Evolutionary conservation across 2,329 filamentous ascomycete species (phyloP), one percentile per base, ranked within the genome.

Genomic region (Emericellopsis cladophorae): DNA sequence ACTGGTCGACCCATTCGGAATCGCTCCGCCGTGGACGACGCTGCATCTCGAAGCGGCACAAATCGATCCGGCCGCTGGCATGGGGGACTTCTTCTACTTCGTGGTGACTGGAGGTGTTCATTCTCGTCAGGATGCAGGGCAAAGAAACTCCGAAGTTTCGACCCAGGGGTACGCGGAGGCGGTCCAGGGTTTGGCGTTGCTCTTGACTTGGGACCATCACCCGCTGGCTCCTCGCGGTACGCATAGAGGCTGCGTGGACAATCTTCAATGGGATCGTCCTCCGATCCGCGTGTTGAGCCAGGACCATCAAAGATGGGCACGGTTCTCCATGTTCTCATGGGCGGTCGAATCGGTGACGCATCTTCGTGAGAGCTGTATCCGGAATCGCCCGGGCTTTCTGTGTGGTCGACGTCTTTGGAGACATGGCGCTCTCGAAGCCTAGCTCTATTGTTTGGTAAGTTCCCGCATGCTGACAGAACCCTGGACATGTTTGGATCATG

Each of bases 11-110:
- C 65, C 10, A 65, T 65, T 37, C 60, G 63, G 44, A 68, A 72
- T 39, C 62, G 66, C 40, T 75, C 66, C 3, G 57, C 53, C 3
- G 55, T 51, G 1, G 64, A 52, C 15, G 58, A 54, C 1, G 46
- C 44, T 12, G 49, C 45, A 31, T 65, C 56, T 44, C 69, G 59
- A 8, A 54, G 53, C 11, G 72, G 67, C 5, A 77, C 59, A 46
- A 74, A 77, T 37, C 73, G 67, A 47, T 77, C 71, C 4, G 63
- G 56, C 5, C 44, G 44, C 8, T 50, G 52, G 10, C 42, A 40
- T 15, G 46, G 45, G 18, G 40, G 40, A 26, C 39, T 34, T 36
- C 21, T 18, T 24, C 14, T 29, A 10, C 31, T 56, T 29, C 7
- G 29, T 15, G 32, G 32, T 3, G 32, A 21, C n/a, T 29, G 9